Base-by-base conservation (phyloP, 78 protist species). In the Cavenderia fasciculata region DNA sequence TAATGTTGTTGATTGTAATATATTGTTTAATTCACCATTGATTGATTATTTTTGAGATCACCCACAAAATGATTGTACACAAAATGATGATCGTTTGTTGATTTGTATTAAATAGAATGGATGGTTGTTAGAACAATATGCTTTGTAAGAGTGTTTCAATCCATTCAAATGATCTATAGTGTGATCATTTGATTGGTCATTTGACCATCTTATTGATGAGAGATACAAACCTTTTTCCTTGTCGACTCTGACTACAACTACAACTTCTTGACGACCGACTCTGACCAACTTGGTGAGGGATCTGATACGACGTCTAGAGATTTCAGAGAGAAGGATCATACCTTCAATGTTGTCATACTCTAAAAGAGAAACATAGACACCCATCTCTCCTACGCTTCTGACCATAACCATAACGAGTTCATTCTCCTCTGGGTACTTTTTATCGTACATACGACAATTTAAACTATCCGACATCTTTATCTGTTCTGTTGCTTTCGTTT, bases 201-300 rank as follows among this genome's bases (percentile, higher is more conserved):
- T n/a, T n/a, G n/a, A n/a, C n/a, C n/a, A n/a, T n/a, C n/a, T n/a
- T n/a, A n/a, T n/a, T n/a, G n/a, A n/a, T n/a, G n/a, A n/a, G 34
- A 34, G 71, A 36, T 5, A 52, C 38, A 41, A 62, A 84, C 98
- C 98, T 86, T 98, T 97, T 34, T 97, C 99, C 74, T 88, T 38
- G 84, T 99, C 99, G 49, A 99, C 99, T 36, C 99, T 96, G 49
- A 99, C 90, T 0, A 99, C 99, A 18, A 92, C 93, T 43, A 96
- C 98, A 12, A 92, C 97, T 88, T 97, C 99, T n/a, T 62, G 54
- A 27, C 94, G 59, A 21, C 98, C 99, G 11, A 96, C 99, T 41
- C 97, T 95, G 47, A 97, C 93, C 34, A 97, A 78, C 84, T 97
- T 95, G 72, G 94, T 71, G 61, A 99, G 75, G 7, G 99, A 96